phyloP scores from a whole-genome alignment of 306 rosid genomes.

The Pterocarpus santalinus region DNA sequence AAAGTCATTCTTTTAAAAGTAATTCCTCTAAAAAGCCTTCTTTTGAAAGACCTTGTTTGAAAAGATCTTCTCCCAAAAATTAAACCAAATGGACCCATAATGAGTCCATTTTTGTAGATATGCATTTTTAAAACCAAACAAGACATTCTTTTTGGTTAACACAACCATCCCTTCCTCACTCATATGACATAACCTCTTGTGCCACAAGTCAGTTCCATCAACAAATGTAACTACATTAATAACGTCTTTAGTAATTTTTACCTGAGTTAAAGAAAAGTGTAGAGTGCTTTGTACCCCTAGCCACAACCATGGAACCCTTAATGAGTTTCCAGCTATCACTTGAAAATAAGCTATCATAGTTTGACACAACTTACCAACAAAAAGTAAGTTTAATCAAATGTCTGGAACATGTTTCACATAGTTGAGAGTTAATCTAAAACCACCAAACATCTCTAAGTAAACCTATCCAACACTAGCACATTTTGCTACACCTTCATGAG shows the following conservation, averaged over 20 bases:
- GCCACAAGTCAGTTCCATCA: background rate
- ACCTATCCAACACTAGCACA: background rate
- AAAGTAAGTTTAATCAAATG: background rate
- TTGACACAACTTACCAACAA: background rate
- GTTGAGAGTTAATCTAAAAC: background rate
- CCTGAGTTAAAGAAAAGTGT: background rate
- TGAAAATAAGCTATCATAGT: background rate
- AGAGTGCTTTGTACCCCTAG: background rate
- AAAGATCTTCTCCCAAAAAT: too few species aligned
- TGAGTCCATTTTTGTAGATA: background rate
- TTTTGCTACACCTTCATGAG: background rate
- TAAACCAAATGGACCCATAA: too few species aligned
- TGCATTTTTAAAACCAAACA: background rate
- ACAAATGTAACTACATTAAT: background rate
- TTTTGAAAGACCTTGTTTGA: too few species aligned
- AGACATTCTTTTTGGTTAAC: background rate
- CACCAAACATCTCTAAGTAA: background rate
- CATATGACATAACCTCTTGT: constrained; percentile 2
- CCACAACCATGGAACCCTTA: background rate
- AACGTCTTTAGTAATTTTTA: background rate
- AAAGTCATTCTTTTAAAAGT: too few species aligned
- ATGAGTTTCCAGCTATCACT: background rate
- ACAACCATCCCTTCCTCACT: background rate
- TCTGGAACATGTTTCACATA: background rate
- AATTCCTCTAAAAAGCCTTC: too few species aligned